Conservation (phyloP, 441 rosid genomes). For the Metrosideros polymorpha region DNA sequence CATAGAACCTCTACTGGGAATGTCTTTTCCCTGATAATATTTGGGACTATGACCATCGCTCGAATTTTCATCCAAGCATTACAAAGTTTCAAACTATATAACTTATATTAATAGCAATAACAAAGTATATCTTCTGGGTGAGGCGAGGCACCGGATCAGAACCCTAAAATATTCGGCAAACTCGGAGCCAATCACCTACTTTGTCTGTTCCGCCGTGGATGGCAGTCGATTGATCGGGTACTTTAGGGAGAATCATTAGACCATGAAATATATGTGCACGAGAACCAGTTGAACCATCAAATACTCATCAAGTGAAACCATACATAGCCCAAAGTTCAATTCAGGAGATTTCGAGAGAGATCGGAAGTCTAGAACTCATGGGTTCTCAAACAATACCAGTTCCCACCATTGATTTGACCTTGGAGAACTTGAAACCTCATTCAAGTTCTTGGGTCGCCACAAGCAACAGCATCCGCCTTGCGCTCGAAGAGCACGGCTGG, state of each 20-base stretch:
- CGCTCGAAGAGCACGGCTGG: constrained; percentile 5
- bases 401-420: background rate
- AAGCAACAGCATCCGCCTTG: background rate
- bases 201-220: background rate
- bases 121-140: no score
- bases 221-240: no score
- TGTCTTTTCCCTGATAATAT: background rate
- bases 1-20: background rate
- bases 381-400: background rate
- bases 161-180: background rate
- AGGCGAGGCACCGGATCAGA: background rate
- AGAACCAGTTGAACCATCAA: background rate
- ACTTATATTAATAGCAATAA: no score
- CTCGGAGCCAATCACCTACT: background rate
- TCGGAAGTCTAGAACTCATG: background rate
- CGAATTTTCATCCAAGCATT: background rate
- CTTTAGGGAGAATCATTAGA: background rate
- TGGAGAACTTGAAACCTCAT: background rate
- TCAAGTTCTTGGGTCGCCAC: background rate
- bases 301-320: background rate
- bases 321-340: background rate
- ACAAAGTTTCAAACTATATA: background rate
- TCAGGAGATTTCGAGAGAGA: background rate
- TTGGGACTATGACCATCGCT: background rate
- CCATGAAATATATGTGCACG: background rate